phyloP scores from a whole-genome alignment of 192 early-diverging fungal species.

The Haplosporangium gracile region DNA sequence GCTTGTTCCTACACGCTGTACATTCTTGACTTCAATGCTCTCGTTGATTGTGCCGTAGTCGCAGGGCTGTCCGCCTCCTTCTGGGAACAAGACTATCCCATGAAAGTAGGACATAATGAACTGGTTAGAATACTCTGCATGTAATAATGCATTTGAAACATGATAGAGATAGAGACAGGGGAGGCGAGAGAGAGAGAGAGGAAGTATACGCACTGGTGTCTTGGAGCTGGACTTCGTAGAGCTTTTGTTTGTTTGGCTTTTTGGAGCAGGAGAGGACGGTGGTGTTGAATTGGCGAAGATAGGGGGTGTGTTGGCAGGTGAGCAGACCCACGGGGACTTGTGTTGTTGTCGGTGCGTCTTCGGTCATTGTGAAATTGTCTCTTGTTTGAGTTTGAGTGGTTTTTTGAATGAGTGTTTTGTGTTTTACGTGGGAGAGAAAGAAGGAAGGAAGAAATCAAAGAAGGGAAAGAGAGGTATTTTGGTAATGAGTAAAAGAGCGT shows the following conservation, averaged over 20 bases:
- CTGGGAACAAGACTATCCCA: constrained; percentile 76
- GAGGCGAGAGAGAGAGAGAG: neutral
- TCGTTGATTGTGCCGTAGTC: constrained; percentile 72
- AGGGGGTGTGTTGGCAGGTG: constrained; percentile 72
- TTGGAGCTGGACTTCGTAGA: constrained; percentile 69
- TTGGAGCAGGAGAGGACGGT: constrained; percentile 65
- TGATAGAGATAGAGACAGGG: neutral
- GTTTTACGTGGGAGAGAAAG: neutral
- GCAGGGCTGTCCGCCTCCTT: constrained; percentile 80
- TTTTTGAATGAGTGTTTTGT: neutral
- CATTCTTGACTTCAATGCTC: constrained; percentile 65
- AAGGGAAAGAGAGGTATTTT: neutral
- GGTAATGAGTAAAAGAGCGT: neutral
- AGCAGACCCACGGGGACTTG: constrained; percentile 70
- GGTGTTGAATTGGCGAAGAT: constrained; percentile 59
- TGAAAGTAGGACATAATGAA: neutral
- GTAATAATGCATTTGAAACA: neutral
- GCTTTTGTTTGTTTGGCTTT: constrained; percentile 65
- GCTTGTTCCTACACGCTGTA: constrained; percentile 69
- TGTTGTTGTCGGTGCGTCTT: neutral
- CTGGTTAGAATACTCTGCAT: neutral
- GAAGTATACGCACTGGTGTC: constrained; percentile 64
- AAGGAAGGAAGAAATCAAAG: neutral
- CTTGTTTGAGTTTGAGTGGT: neutral
- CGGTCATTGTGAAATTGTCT: neutral